Evolutionary conservation across 106 monocot species (phyloP).

Genomic region (Dioscorea dumetorum): DNA sequence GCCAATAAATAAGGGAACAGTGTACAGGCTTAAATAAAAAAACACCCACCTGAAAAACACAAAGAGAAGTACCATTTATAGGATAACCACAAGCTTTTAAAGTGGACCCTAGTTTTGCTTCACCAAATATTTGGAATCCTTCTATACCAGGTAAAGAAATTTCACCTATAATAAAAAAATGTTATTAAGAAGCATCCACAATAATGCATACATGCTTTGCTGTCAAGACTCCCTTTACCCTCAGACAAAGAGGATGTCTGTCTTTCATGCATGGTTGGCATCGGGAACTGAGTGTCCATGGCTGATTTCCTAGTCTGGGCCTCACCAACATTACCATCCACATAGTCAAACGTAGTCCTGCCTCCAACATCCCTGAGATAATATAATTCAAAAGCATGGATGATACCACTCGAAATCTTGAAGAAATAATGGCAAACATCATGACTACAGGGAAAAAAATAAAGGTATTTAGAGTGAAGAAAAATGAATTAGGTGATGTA

Average conservation of each 20-base stretch:
- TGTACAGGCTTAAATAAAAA: neutral
- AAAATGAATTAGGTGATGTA: too few species aligned
- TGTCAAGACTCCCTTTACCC: constrained; percentile 26
- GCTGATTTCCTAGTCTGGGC: constrained; percentile 12
- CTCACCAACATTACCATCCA: constrained; percentile 25
- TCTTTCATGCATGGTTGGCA: constrained; percentile 17
- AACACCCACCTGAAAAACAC: constrained; percentile 71
- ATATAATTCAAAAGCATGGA: constrained; percentile 2
- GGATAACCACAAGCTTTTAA: constrained; percentile 78
- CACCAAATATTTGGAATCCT: constrained; percentile 80
- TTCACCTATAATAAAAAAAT: constrained; percentile 30
- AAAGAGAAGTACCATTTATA: constrained; percentile 74
- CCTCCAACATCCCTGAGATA: constrained; percentile 36
- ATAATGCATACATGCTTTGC: constrained; percentile 1
- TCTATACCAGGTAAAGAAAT: constrained; percentile 67
- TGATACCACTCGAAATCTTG: too few species aligned
- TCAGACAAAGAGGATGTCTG: constrained; percentile 36
- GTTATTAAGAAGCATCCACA: neutral
- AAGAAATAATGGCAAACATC: too few species aligned
- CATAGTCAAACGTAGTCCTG: constrained; percentile 9
- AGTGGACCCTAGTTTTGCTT: constrained; percentile 66
- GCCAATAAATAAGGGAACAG: too few species aligned
- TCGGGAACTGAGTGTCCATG: constrained; percentile 21
- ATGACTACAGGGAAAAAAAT: too few species aligned
- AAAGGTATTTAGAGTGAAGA: too few species aligned